These are phyloP conservation scores for Funneliformis geosporum DNA, from an alignment of 192 early-diverging fungal species.

Conservation along the genomic window DNA sequence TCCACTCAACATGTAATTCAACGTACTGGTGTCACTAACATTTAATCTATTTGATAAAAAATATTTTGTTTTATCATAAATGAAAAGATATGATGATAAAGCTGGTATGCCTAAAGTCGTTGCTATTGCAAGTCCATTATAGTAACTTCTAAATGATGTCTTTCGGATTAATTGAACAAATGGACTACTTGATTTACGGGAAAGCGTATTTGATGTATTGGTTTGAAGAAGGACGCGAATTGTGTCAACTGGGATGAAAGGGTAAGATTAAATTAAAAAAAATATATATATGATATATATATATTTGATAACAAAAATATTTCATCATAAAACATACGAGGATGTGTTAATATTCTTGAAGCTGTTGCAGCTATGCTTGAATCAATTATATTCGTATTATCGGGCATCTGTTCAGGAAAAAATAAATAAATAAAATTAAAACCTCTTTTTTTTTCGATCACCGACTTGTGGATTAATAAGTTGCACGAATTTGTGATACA, in stretches of 20 bases:
- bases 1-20: conserved; percentile 62
- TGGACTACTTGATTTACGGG: conserved; percentile 13
- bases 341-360: conserved; percentile 66
- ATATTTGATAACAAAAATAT: background rate
- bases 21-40: conserved; percentile 40
- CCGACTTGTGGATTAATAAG: no score
- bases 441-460: no score
- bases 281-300: no score
- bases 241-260: conserved; percentile 62
- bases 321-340: conserved; percentile 41
- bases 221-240: conserved; percentile 72
- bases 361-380: conserved; percentile 60
- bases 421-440: no score
- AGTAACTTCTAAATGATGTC: conserved; percentile 46
- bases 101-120: conserved; percentile 72
- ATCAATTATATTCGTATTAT: conserved; percentile 38
- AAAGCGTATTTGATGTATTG: conserved; percentile 15
- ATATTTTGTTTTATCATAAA: conserved; percentile 68
- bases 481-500: no score
- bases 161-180: conserved; percentile 24
- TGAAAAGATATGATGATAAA: conserved; percentile 65
- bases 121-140: conserved; percentile 69
- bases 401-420: background rate
- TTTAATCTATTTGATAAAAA: conserved; percentile 30
- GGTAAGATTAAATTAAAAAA: background rate